Percentiles rank a stretch among this genome's conserved stretches.
These are phyloP conservation scores for Psilocybe subaeruginosa DNA, from an alignment of 768 basidiomycete genomes.

Conservation along the genomic window DNA sequence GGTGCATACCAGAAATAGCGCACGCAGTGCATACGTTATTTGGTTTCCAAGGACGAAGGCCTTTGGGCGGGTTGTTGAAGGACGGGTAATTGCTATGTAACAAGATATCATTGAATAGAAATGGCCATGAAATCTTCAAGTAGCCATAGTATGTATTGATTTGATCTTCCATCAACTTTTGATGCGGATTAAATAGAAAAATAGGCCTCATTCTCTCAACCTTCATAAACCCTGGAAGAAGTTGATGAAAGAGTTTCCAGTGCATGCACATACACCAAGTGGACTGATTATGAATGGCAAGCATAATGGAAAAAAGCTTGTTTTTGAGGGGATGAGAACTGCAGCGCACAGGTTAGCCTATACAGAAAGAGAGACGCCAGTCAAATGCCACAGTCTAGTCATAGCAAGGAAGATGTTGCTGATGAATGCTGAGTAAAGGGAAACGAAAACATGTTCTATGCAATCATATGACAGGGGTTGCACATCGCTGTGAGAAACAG, in stretches of 20 bases:
- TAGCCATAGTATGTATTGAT: neutral
- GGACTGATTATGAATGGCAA: neutral
- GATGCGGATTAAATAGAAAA: neutral
- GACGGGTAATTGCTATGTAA: too few species aligned
- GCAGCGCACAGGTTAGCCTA: neutral
- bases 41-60: neutral
- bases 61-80: too few species aligned
- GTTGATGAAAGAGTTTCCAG: neutral
- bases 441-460: neutral
- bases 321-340: neutral
- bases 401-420: neutral
- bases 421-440: constrained; percentile 1
- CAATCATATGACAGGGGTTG: constrained; percentile 26
- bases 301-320: neutral
- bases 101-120: neutral
- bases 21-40: neutral
- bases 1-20: neutral
- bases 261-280: neutral
- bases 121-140: neutral
- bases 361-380: constrained; percentile 12
- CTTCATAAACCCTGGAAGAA: neutral
- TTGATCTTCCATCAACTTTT: neutral
- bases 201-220: neutral
- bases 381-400: constrained; percentile 4
- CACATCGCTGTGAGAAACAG: constrained; percentile 25